Evolutionary conservation across 768 basidiomycete genomes (phyloP).

Genomic region (Rhodocollybia butyracea): DNA sequence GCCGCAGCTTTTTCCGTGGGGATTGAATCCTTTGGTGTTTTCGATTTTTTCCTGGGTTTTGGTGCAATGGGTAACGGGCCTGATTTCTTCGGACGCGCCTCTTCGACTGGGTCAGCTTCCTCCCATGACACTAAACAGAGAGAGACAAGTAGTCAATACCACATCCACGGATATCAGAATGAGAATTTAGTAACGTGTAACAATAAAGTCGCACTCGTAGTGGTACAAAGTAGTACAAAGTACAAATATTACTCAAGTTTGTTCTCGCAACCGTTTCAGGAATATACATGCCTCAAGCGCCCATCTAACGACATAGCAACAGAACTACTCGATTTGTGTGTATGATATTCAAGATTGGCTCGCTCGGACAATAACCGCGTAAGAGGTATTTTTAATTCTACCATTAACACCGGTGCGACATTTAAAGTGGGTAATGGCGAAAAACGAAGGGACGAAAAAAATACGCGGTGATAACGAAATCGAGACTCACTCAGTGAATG

Average conservation of each 20-base stretch:
- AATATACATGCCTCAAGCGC: too few species aligned
- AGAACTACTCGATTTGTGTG: background rate
- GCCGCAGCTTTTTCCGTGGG: constrained; percentile 35
- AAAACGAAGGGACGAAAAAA: background rate
- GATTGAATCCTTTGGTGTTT: constrained; percentile 18
- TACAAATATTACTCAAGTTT: background rate
- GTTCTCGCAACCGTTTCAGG: too few species aligned
- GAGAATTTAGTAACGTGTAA: background rate
- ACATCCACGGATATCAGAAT: constrained; percentile 11
- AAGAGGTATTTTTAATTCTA: background rate
- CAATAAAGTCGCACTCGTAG: background rate
- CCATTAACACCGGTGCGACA: constrained; percentile 4
- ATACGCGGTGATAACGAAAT: constrained; percentile 16
- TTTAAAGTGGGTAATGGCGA: background rate
- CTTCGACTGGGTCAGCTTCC: constrained; percentile 56
- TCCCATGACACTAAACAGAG: constrained; percentile 67
- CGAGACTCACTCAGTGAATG: constrained; percentile 74
- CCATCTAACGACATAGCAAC: background rate
- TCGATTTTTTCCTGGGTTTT: constrained; percentile 25
- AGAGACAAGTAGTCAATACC: constrained; percentile 22
- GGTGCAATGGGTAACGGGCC: constrained; percentile 15
- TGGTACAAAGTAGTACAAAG: background rate
- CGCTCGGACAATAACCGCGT: background rate
- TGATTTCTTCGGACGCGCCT: constrained; percentile 22
- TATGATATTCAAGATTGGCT: background rate